Base-by-base conservation (phyloP, 2,329 filamentous ascomycete species). In the Nigrospora osmanthi region DNA sequence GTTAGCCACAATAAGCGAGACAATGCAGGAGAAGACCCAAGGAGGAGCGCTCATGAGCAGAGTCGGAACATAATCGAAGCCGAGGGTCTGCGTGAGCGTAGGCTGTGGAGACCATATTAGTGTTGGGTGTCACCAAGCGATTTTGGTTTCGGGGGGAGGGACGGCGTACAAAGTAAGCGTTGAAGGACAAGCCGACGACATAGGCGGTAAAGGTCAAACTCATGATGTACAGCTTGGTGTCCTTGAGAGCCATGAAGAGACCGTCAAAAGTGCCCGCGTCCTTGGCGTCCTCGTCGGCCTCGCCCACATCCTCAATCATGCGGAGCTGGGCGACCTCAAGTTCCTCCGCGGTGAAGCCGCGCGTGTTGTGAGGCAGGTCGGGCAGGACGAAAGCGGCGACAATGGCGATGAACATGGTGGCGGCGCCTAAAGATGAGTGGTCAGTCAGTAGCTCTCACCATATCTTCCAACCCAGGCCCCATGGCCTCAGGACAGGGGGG, bases 211-310 rank as follows among this genome's bases (percentile, higher is more conserved):
- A 75, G 1, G 76, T 78, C 7, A 82, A 45, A 71, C 80, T 81
- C 74, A 83, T 76, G 48, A 83, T 54, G 54, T 81, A 83, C 49
- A 81, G 78, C 65, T 82, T 83, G 50, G 64, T 14, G 49, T 83
- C 80, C 58, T 75, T 78, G 41, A 81, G 55, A 0, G 78, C 76
- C 71, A 83, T 76, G 43, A 73, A 64, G 30, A 80, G 58, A 11
- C 80, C 80, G 10, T 70, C 69, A 48, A 78, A 73, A 2, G 67
- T 55, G 3, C 71, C 70, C 52, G 77, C 68, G n/a, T 70, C 67
- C 1, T 65, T 62, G 0, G 67, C 65, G 52, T 80, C 76, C 7
- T 62, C 64, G 47, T 80, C 76, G 1, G 71, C 72, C 56, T 79
- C 73, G 35, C 75, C 76, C 1, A 77, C 74, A 50, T 80, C 77